Evolutionary conservation across 2,329 filamentous ascomycete genomes (phyloP).

Genomic region (Xylariaceae sp.): DNA sequence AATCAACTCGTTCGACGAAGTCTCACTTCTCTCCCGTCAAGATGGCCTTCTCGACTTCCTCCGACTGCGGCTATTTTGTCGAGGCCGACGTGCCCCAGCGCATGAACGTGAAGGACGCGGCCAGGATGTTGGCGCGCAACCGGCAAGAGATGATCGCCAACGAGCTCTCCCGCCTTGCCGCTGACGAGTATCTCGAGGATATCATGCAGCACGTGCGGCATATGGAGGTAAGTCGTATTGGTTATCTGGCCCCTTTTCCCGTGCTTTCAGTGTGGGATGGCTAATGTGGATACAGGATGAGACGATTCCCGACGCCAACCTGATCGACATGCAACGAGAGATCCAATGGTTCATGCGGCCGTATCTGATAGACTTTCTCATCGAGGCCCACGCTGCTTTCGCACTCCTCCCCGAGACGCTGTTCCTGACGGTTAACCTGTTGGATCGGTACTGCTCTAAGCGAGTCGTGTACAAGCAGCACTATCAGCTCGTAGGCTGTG

Average conservation of each 20-base stretch:
- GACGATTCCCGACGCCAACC: constrained; percentile 90
- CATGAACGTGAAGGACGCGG: constrained; percentile 65
- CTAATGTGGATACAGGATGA: constrained; percentile 47
- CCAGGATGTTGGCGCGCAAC: constrained; percentile 70
- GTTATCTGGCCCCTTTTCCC: not conserved
- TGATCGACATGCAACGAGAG: constrained; percentile 98
- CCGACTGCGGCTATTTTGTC: constrained; percentile 46
- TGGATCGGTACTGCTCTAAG: constrained; percentile 96
- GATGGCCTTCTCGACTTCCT: constrained; percentile 38
- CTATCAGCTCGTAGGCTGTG: constrained; percentile 95
- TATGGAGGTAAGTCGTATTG: constrained; percentile 65
- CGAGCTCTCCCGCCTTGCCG: constrained; percentile 76
- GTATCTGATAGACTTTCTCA: constrained; percentile 94
- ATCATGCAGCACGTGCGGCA: constrained; percentile 88
- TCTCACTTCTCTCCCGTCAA: constrained; percentile 25
- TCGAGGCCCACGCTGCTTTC: constrained; percentile 94
- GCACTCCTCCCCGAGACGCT: constrained; percentile 89
- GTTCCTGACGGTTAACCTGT: constrained; percentile 91
- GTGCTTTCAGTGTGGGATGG: too few relatives aligned
- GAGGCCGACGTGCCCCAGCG: constrained; percentile 49
- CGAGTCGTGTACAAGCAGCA: constrained; percentile 98
- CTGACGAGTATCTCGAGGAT: constrained; percentile 89
- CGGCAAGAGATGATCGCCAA: constrained; percentile 82
- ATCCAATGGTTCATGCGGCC: constrained; percentile 99
- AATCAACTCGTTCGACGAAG: constrained; percentile 14